Evolutionary conservation across 495 filamentous ascomycete species (phyloP).

Genomic region (Penicillium canariense): DNA sequence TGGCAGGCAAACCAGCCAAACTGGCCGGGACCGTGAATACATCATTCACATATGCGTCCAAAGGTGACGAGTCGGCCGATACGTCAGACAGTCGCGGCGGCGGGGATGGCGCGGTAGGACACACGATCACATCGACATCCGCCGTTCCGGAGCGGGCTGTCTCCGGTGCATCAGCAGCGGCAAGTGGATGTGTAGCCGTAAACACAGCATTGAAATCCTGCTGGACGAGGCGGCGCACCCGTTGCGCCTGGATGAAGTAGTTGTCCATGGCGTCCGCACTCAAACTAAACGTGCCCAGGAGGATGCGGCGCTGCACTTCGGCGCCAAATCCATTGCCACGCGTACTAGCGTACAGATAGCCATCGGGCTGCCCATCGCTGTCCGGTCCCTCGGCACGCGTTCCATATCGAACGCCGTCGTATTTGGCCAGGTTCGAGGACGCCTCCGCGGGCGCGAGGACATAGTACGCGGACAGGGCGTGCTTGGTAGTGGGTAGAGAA

Average conservation of each 20-base stretch:
- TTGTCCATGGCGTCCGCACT: constrained; percentile 91
- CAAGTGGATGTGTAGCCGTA: constrained; percentile 60
- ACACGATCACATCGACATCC: constrained; percentile 80
- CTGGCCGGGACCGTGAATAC: constrained; percentile 95
- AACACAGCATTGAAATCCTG: constrained; percentile 84
- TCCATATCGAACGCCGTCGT: constrained; percentile 92
- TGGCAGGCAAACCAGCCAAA: constrained; percentile 84
- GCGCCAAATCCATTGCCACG: constrained; percentile 71
- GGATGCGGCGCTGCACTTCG: constrained; percentile 81
- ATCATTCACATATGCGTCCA: constrained; percentile 81
- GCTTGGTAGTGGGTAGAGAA: constrained; percentile 79
- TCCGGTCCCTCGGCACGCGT: constrained; percentile 40
- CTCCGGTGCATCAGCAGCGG: constrained; percentile 29
- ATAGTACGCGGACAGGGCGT: constrained; percentile 91
- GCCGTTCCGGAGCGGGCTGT: constrained; percentile 37
- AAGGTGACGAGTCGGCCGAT: constrained; percentile 25
- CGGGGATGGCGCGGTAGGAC: constrained; percentile 77
- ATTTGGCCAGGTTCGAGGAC: constrained; percentile 95
- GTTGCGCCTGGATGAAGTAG: constrained; percentile 93
- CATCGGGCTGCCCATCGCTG: constrained; percentile 30
- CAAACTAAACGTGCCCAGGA: constrained; percentile 87
- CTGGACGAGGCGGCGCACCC: constrained; percentile 78
- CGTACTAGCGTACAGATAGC: constrained; percentile 71
- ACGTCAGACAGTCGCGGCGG: constrained; percentile 64
- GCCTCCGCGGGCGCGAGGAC: constrained; percentile 93